Percentiles rank a stretch among this genome's conserved stretches.
phyloP scores from a whole-genome alignment of 1,139 yeast species.

The Candida gigantensis region DNA sequence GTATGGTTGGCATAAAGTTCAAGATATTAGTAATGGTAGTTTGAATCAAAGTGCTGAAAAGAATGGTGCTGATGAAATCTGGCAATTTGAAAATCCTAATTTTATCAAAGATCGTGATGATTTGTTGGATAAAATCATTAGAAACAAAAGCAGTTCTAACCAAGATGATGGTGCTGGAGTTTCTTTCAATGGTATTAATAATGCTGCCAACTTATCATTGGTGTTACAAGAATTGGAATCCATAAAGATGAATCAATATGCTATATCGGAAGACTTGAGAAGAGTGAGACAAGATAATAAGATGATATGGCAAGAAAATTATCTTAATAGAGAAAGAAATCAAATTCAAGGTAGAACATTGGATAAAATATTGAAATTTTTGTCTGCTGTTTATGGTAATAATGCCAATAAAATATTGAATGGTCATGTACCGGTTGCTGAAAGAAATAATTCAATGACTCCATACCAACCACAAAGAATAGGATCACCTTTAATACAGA shows the following conservation, averaged over 20 bases:
- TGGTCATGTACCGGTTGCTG: conserved; percentile 22
- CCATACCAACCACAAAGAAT: conserved; percentile 8
- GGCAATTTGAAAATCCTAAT: conserved; percentile 84
- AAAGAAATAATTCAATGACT: conserved; percentile 8
- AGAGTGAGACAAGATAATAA: conserved; percentile 87
- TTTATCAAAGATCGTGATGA: conserved; percentile 72
- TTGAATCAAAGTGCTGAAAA: conserved; percentile 54
- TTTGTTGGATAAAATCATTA: conserved; percentile 68
- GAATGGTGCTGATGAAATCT: conserved; percentile 41
- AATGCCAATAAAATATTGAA: conserved; percentile 52
- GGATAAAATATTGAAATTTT: conserved; percentile 81
- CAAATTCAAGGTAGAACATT: conserved; percentile 83
- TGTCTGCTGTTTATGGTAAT: conserved; percentile 82
- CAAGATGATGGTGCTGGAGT: conserved; percentile 30
- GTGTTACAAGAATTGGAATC: conserved; percentile 73
- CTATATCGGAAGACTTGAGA: conserved; percentile 80
- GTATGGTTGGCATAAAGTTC: conserved; percentile 98
- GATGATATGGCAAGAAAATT: conserved; percentile 87
- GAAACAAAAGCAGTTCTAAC: conserved; percentile 41
- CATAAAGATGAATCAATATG: conserved; percentile 73
- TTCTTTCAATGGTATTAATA: conserved; percentile 11
- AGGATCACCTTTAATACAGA: conserved; percentile 10
- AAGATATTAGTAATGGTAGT: conserved; percentile 70
- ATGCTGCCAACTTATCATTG: conserved; percentile 49
- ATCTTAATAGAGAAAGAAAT: conserved; percentile 79